A percentile compares a stretch with the other conserved stretches of the same genome.
phyloP scores from a whole-genome alignment of 352 stramenopile species.

The Elongisporangium undulatum region DNA sequence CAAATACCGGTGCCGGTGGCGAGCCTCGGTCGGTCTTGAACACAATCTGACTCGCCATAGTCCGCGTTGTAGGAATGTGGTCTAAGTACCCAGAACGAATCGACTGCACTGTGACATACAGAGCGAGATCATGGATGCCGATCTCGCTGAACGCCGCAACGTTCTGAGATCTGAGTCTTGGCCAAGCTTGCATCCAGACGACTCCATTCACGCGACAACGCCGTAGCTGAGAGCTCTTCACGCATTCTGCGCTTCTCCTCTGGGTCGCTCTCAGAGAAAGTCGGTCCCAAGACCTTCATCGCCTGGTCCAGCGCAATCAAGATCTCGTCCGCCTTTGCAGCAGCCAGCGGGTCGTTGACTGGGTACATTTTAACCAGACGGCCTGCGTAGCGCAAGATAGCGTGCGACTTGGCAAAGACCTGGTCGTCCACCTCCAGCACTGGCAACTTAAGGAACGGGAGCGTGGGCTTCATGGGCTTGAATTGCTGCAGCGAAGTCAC shows the following conservation, averaged over 20 bases:
- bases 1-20: too few species aligned
- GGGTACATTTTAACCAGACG: conserved; percentile 28
- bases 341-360: conserved; percentile 17
- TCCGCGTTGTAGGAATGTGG: conserved; percentile 29
- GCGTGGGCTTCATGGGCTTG: conserved; percentile 15
- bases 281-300: conserved; percentile 12
- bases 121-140: conserved; percentile 25
- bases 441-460: conserved; percentile 41
- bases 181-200: conserved; percentile 23
- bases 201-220: conserved; percentile 19
- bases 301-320: conserved; percentile 22
- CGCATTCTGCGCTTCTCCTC: conserved; percentile 31
- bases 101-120: conserved; percentile 23
- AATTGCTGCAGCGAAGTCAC: conserved; percentile 23
- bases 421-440: conserved; percentile 44
- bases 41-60: too few species aligned
- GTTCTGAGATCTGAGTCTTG: conserved; percentile 18
- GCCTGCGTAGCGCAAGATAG: conserved; percentile 25
- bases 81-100: conserved; percentile 24
- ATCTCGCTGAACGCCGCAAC: too few species aligned
- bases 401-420: conserved; percentile 40
- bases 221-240: conserved; percentile 19
- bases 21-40: too few species aligned
- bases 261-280: conserved; percentile 19
- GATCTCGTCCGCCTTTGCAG: conserved; percentile 28